Base-by-base conservation (phyloP, 2,329 filamentous ascomycete species). In the Meredithiella fracta region DNA sequence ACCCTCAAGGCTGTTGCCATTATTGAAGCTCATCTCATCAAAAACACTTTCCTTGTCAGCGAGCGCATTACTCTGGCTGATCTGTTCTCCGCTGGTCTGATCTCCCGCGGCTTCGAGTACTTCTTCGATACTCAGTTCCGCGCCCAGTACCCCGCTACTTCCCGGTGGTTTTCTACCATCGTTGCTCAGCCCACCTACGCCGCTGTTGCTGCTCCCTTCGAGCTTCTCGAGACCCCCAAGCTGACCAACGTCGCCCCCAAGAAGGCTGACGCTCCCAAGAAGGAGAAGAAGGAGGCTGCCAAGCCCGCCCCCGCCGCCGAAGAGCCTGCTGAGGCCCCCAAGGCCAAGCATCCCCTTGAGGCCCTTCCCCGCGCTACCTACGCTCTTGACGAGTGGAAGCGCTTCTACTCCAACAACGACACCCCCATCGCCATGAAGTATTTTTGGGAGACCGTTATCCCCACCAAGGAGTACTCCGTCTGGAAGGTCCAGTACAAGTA, bases 401-500 rank as follows among this genome's bases (percentile, higher is more conserved):
- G 92, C 68, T 83, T 87, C 72, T 98, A 94, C 82, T 98, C 92
- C 67, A 98, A 98, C 82, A 80, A 85, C 70, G 88, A 96, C 62
- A 90, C 86, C 64, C 76, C 82, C 62, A 83, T 77, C 62, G 88
- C 91, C 65, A 76, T 97, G 66, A 90, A 91, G 71, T 97, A 86
- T 85, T 97, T 98, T 83, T 98, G 91, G 91, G 83, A 96, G 76
- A 88, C 94, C 72, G 80, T 82, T 73, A 52, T 52, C 2, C 91
- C 92, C 68, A 83, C 92, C 64, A 84, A 89, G 62, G 92, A 98
- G 74, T 98, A 92, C 81, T 94, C 89, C 57, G 74, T 98, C 71
- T 98, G 89, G 88, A 82, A 81, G 70, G 75, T 90, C 65, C 84
- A 90, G 73, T 98, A 95, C 83, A 96, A 95, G 83, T 98, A 98